Percentiles rank a stretch among this genome's conserved stretches.
These are phyloP conservation scores for Cladophialophora immunda DNA, from an alignment of 2,329 filamentous ascomycete species.

Conservation along the genomic window DNA sequence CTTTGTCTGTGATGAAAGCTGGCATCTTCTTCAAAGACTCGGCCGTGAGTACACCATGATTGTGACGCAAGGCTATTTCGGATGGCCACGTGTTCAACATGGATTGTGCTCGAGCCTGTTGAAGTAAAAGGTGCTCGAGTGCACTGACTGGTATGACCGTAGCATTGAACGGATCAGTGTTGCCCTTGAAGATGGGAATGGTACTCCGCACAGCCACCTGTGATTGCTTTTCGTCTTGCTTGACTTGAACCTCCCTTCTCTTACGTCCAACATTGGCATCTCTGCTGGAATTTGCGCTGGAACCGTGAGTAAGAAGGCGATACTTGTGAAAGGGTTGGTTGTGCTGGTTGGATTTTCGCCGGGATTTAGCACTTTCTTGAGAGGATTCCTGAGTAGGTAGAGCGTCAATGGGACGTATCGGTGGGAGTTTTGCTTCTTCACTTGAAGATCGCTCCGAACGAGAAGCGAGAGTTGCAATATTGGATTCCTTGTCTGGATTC, in stretches of 20 bases:
- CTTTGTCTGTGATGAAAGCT: conserved; percentile 9
- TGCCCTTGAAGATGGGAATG: conserved; percentile 15
- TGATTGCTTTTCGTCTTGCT: neutral
- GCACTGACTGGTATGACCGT: conserved; percentile 15
- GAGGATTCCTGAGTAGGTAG: neutral
- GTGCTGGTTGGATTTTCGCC: conserved; percentile 6
- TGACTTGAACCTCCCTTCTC: conserved; percentile 1
- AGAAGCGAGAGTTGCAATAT: neutral
- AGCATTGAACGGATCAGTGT: conserved; percentile 13
- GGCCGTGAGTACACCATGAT: conserved; percentile 10
- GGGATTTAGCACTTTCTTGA: neutral
- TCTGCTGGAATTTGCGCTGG: neutral
- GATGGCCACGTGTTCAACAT: conserved; percentile 20
- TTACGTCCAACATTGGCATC: conserved; percentile 2
- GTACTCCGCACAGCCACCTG: neutral
- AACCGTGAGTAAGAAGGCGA: neutral
- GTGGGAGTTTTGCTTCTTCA: neutral
- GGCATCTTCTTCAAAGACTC: conserved; percentile 12
- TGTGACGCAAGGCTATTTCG: conserved; percentile 19
- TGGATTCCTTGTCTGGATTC: neutral
- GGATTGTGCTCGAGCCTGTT: conserved; percentile 13
- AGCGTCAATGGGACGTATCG: neutral
- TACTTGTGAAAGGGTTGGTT: conserved; percentile 12
- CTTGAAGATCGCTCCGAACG: neutral
- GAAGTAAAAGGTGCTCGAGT: conserved; percentile 19